Evolutionary conservation across 2,329 filamentous ascomycete species (phyloP).

Genomic region (Aspergillus sp.): DNA sequence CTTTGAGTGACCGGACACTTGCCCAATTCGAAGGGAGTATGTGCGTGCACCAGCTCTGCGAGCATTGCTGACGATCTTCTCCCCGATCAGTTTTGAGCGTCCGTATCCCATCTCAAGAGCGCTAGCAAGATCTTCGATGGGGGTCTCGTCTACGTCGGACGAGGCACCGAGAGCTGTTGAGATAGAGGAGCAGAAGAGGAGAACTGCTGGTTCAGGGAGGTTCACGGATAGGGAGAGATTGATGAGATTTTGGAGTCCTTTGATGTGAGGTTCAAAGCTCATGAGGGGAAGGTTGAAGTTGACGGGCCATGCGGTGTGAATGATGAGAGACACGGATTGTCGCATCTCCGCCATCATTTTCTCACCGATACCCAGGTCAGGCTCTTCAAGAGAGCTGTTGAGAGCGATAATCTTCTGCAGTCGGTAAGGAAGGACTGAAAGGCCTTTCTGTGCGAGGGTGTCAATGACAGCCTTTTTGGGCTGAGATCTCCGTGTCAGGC

Average conservation of each 20-base stretch:
- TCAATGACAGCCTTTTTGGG: conserved; percentile 26
- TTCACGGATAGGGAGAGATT: conserved; percentile 46
- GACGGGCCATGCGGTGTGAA: conserved; percentile 59
- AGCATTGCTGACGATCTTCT: conserved; percentile 33
- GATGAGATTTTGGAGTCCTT: conserved; percentile 49
- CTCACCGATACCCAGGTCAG: conserved; percentile 44
- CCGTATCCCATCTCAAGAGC: conserved; percentile 36
- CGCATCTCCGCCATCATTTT: conserved; percentile 42
- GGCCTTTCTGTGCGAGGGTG: conserved; percentile 24
- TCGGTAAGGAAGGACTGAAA: conserved; percentile 25
- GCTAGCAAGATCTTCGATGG: conserved; percentile 12
- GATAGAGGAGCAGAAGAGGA: conserved; percentile 56
- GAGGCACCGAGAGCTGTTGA: conserved; percentile 38
- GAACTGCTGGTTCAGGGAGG: conserved; percentile 31
- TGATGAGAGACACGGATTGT: conserved; percentile 46
- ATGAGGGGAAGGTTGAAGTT: conserved; percentile 55
- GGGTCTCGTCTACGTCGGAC: conserved; percentile 15
- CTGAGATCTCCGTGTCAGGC: conserved; percentile 35
- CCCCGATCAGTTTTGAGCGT: conserved; percentile 36
- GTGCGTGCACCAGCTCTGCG: conserved; percentile 26
- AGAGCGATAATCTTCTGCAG: conserved; percentile 43
- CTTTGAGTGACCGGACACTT: conserved; percentile 37
- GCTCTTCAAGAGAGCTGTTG: conserved; percentile 42
- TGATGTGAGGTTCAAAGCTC: conserved; percentile 51
- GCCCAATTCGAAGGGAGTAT: conserved; percentile 37